These are phyloP conservation scores for Cyberlindnera americana DNA, from an alignment of 805 yeast genomes.

Conservation along the genomic window DNA sequence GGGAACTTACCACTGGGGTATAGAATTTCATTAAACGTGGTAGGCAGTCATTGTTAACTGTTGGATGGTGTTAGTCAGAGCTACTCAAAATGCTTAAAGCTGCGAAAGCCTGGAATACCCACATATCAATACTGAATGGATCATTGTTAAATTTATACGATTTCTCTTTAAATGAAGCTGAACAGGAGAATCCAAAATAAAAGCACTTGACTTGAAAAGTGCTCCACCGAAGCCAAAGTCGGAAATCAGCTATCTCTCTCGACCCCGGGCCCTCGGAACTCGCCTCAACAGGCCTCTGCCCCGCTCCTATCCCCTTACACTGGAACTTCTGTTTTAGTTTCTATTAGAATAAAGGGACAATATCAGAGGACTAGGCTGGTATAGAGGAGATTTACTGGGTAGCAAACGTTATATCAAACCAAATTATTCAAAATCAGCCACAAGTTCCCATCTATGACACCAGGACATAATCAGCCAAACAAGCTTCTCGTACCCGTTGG, in stretches of 20 bases:
- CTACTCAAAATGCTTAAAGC: not conserved
- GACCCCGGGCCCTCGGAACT: not conserved
- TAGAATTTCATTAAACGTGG: constrained; percentile 90
- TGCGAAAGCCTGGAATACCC: constrained; percentile 33
- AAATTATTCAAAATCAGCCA: no score
- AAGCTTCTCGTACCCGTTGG: constrained; percentile 6
- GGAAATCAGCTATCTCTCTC: not conserved
- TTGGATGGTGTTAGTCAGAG: not conserved
- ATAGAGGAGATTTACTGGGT: no score
- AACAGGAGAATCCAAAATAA: no score
- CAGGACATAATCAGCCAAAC: not conserved
- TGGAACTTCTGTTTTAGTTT: no score
- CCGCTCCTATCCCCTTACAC: no score
- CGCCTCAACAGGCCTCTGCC: no score
- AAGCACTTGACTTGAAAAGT: no score
- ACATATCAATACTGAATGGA: constrained; percentile 83
- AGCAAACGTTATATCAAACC: no score
- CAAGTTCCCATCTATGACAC: not conserved
- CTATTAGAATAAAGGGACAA: no score
- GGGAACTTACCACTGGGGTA: constrained; percentile 58
- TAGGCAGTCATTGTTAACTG: constrained; percentile 84
- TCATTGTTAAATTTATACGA: constrained; percentile 43
- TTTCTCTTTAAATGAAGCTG: not conserved
- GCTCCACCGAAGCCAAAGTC: not conserved
- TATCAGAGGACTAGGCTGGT: no score